Conservation (phyloP, 192 early-diverging fungal species). For the Coemansia sp. region DNA sequence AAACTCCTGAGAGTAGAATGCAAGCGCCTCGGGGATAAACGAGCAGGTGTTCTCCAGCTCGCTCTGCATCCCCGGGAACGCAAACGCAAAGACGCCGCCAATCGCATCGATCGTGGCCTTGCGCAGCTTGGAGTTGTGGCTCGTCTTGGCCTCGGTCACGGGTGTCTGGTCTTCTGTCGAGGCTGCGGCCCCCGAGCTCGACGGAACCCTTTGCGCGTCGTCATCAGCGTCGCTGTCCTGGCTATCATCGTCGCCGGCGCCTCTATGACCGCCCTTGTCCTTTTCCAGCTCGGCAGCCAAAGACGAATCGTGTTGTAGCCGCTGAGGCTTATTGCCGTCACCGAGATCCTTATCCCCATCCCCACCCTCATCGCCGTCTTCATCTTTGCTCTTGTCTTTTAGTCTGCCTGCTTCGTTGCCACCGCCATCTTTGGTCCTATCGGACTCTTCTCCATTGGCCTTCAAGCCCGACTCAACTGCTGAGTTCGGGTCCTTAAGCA, state of each 20-base stretch:
- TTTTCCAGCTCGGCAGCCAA: too few relatives aligned
- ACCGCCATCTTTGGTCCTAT: background rate
- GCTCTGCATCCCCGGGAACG: conserved; percentile 56
- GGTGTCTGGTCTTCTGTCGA: background rate
- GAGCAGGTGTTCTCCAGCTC: conserved; percentile 64
- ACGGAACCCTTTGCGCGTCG: background rate
- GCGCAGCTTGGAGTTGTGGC: conserved; percentile 19
- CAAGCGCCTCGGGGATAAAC: conserved; percentile 63
- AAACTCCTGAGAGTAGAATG: conserved; percentile 82
- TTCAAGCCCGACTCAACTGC: background rate
- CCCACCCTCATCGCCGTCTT: background rate
- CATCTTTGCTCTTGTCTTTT: background rate
- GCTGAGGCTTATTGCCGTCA: too few relatives aligned
- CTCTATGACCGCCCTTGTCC: background rate
- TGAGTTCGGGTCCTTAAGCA: too few relatives aligned
- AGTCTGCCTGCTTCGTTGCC: background rate
- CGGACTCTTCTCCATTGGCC: background rate
- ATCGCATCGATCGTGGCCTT: conserved; percentile 43
- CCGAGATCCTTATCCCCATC: background rate
- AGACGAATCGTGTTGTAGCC: too few relatives aligned
- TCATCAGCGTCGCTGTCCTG: background rate
- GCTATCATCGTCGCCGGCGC: background rate
- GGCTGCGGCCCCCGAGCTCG: background rate
- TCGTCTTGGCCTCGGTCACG: conserved; percentile 16
- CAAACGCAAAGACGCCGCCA: conserved; percentile 71